Evolutionary conservation across 2,329 filamentous ascomycete species (phyloP).

Genomic region (Rugonectria rugulosa): DNA sequence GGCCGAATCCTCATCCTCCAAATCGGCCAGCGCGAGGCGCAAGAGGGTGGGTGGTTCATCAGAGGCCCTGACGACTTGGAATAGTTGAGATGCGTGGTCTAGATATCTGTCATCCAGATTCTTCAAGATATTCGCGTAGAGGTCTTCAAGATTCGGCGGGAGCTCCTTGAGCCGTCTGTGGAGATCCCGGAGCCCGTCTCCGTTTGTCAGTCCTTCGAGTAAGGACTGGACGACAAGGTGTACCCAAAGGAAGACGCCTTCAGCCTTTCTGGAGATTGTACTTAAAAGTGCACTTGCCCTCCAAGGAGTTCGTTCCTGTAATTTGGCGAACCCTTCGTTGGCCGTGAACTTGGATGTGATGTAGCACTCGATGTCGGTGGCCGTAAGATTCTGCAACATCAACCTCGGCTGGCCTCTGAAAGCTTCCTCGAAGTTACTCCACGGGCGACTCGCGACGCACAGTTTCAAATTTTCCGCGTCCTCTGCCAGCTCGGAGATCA

Average conservation of each 20-base stretch:
- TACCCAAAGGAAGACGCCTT: constrained; percentile 3
- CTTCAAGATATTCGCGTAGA: background rate
- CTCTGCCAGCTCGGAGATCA: background rate
- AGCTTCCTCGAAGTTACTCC: background rate
- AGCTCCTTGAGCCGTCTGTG: background rate
- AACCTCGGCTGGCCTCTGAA: background rate
- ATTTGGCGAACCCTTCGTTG: background rate
- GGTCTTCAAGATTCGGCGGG: background rate
- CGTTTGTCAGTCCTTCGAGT: background rate
- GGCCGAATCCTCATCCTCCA: background rate
- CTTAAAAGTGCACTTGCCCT: background rate
- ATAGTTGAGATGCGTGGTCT: constrained; percentile 8
- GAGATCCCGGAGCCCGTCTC: background rate
- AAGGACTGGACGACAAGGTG: background rate
- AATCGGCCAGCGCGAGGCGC: background rate
- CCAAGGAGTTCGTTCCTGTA: background rate
- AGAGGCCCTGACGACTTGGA: background rate
- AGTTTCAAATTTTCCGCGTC: background rate
- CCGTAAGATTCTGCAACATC: background rate
- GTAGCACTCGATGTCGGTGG: background rate
- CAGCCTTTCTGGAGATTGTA: background rate
- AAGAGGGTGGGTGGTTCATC: background rate
- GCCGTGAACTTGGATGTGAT: background rate
- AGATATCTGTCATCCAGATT: background rate
- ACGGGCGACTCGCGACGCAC: constrained; percentile 3